phyloP scores from a whole-genome alignment of 75 land plant species.

The Pseudotsuga menziesii region DNA sequence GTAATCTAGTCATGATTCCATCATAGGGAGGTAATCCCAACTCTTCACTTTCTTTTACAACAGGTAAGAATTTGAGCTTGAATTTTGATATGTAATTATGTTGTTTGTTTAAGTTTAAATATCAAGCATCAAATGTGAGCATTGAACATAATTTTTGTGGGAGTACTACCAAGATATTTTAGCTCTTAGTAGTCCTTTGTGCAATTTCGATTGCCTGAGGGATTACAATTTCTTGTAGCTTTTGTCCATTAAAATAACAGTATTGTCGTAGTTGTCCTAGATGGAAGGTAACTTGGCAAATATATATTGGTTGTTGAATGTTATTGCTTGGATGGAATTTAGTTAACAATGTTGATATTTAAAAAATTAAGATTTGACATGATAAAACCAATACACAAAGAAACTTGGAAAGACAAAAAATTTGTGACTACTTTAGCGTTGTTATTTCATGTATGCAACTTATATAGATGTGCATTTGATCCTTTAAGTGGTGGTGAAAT shows the following conservation, averaged over 20 bases:
- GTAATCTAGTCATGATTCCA: constrained; percentile 37
- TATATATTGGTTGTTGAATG: not conserved
- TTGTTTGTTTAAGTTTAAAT: not conserved
- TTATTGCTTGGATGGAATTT: not conserved
- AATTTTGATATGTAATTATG: not conserved
- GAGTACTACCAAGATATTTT: constrained; percentile 78
- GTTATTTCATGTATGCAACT: constrained; percentile 29
- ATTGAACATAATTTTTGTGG: constrained; percentile 6
- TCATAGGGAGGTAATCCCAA: constrained; percentile 58
- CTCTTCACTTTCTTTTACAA: constrained; percentile 89
- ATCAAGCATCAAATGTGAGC: not conserved
- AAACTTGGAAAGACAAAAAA: not conserved
- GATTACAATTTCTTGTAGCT: constrained; percentile 55
- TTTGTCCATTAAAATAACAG: constrained; percentile 70
- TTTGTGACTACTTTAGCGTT: not conserved
- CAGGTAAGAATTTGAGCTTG: constrained; percentile 48
- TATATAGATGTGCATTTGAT: constrained; percentile 78
- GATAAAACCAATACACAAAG: not conserved
- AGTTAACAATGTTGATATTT: not conserved
- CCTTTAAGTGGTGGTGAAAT: constrained; percentile 67
- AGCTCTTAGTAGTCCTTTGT: constrained; percentile 94
- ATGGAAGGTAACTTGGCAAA: constrained; percentile 52
- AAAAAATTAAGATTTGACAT: not conserved
- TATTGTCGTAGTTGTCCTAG: constrained; percentile 64
- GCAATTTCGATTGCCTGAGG: constrained; percentile 76